phyloP scores from a whole-genome alignment of 768 basidiomycete species.

The Russula earlei region DNA sequence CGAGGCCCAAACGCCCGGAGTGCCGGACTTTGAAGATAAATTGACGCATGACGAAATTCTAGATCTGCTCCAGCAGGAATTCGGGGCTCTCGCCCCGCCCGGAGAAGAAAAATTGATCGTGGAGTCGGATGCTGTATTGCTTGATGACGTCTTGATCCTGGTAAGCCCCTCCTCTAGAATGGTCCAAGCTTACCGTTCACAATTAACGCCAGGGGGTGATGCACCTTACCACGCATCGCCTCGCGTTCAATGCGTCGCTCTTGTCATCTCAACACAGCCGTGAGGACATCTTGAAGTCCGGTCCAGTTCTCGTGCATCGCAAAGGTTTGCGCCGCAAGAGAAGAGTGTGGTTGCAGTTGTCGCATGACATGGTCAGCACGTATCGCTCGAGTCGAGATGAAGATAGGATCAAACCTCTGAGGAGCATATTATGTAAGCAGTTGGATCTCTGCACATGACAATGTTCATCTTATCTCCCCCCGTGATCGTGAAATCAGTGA shows the following conservation, averaged over 20 bases:
- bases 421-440: slow-evolving; percentile 41
- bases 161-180: slow-evolving; percentile 25
- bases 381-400: slow-evolving; percentile 47
- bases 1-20: background rate
- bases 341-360: slow-evolving; percentile 55
- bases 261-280: slow-evolving; percentile 32
- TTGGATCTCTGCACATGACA: background rate
- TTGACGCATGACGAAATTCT: slow-evolving; percentile 40
- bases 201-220: slow-evolving; percentile 37
- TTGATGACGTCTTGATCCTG: slow-evolving; percentile 40
- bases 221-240: slow-evolving; percentile 55
- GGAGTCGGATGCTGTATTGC: slow-evolving; percentile 42
- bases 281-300: slow-evolving; percentile 38
- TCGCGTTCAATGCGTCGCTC: slow-evolving; percentile 57
- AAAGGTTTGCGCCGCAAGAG: slow-evolving; percentile 37
- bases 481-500: slow-evolving; percentile 37
- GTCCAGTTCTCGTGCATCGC: slow-evolving; percentile 40
- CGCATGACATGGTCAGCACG: slow-evolving; percentile 48
- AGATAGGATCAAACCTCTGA: slow-evolving; percentile 43
- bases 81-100: slow-evolving; percentile 39
- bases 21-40: slow-evolving; percentile 20
- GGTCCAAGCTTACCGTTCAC: slow-evolving; percentile 1
- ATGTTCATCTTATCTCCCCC: too few species aligned
- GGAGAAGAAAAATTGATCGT: slow-evolving; percentile 42
- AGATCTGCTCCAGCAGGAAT: slow-evolving; percentile 43